Evolutionary conservation across 495 filamentous ascomycete genomes (phyloP).

Genomic region (Aspergillus ellipticus): DNA sequence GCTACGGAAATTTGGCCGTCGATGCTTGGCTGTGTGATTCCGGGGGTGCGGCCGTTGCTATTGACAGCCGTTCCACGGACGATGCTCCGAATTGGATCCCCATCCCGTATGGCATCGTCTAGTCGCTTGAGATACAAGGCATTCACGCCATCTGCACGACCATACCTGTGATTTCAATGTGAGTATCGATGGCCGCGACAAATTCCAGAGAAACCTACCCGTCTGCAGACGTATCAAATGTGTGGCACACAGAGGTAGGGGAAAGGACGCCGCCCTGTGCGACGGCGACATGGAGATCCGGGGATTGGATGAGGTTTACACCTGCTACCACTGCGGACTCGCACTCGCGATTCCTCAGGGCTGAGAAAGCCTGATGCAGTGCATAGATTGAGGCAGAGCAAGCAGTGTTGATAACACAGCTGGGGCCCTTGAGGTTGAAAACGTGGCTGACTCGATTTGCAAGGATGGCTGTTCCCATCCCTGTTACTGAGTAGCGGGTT

Average conservation of each 20-base stretch:
- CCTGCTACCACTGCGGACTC: conserved; percentile 31
- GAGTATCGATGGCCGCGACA: no score
- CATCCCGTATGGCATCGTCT: conserved; percentile 27
- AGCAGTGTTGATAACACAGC: conserved; percentile 29
- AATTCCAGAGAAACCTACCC: no score
- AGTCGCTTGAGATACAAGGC: conserved; percentile 33
- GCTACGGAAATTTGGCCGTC: neutral
- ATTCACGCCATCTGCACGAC: conserved; percentile 32
- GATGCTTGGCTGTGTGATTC: neutral
- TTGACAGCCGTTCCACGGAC: conserved; percentile 46
- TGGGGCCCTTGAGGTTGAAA: conserved; percentile 9
- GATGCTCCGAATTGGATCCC: conserved; percentile 34
- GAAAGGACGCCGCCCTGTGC: conserved; percentile 9
- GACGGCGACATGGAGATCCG: conserved; percentile 18
- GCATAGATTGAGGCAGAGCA: conserved; percentile 35
- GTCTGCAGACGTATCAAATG: conserved; percentile 29
- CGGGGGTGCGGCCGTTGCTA: conserved; percentile 6
- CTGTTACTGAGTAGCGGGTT: neutral
- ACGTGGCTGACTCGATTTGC: conserved; percentile 7
- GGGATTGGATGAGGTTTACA: conserved; percentile 27
- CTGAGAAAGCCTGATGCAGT: conserved; percentile 35
- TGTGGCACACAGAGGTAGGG: conserved; percentile 20
- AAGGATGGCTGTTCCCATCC: conserved; percentile 5
- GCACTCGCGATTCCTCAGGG: conserved; percentile 31
- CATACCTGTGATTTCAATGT: no score